Percentiles rank a stretch among this genome's conserved stretches.
Evolutionary conservation across 1,284 basidiomycete species (phyloP).

Genomic region (Microstroma glucosiphilum): DNA sequence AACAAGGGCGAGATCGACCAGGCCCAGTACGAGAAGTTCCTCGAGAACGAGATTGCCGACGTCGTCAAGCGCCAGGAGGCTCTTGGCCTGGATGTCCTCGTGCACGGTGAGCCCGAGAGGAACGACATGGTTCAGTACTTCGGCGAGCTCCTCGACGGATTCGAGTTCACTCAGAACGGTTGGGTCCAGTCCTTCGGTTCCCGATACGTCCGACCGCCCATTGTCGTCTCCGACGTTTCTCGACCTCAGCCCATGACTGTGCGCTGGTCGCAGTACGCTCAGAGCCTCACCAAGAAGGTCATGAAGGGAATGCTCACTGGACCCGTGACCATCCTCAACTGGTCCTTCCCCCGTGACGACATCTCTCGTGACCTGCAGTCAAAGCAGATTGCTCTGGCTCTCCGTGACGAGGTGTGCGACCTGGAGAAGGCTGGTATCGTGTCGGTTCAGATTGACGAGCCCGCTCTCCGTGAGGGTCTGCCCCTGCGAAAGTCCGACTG

Average conservation of each 20-base stretch:
- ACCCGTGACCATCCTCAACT: constrained; percentile 76
- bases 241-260: constrained; percentile 91
- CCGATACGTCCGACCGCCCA: constrained; percentile 96
- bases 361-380: constrained; percentile 93
- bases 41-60: constrained; percentile 92
- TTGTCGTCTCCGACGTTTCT: constrained; percentile 96
- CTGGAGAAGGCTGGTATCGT: constrained; percentile 95
- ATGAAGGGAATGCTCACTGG: constrained; percentile 99
- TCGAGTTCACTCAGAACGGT: constrained; percentile 95
- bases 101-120: constrained; percentile 97
- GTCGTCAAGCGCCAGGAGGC: constrained; percentile 96
- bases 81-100: constrained; percentile 90
- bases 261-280: constrained; percentile 92
- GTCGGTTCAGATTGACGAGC: constrained; percentile 97
- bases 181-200: constrained; percentile 93
- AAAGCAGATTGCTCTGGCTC: constrained; percentile 94
- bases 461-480: constrained; percentile 92
- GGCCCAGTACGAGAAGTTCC: constrained; percentile 92
- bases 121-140: constrained; percentile 99
- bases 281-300: constrained; percentile 84
- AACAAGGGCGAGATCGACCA: constrained; percentile 84
- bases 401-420: constrained; percentile 96
- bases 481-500: constrained; percentile 47
- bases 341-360: constrained; percentile 99
- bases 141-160: constrained; percentile 90